Base-by-base conservation (phyloP, 345 rosid genomes). In the Citrus inodora region DNA sequence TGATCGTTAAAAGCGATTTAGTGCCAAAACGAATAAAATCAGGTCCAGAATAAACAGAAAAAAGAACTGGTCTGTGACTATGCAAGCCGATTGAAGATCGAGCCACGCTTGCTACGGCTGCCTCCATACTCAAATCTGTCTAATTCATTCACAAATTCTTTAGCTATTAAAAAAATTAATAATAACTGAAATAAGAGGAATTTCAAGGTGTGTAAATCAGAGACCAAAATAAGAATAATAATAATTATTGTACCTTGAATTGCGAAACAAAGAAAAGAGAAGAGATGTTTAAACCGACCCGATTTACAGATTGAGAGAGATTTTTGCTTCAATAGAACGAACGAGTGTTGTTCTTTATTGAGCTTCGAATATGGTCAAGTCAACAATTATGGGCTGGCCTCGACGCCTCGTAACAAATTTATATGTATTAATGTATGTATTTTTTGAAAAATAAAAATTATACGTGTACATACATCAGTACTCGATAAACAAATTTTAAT, bases 81-180 rank as follows among this genome's bases (percentile, higher is more conserved):
- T 19, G 62, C 11, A 85, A 7, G 40, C 76, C 73, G 55, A 83
- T 37, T 7, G 91, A 83, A 69, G 88, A 83, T 37, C 73, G 78
- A 73, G 83, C 51, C 83, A 82, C 78, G 74, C 81, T 81, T 71
- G 89, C 80, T 9, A 87, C 70, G 30, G 80, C 80, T 11, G 88
- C 90, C 33, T 88, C 91, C 93, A 90, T 90, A 76, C 40, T 71
- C 70, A 71, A 59, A 32, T 16, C 75, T 67, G 74, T 69, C 63
- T 58, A 46, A 24, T 19, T 38, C 14, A 64, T 75, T 28, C 32
- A 28, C 42, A 72, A 27, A 76, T 7, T 21, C 5, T 48, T 63
- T 33, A 9, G 3, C 14, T 14, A 67, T 21, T 1, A 13, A 42
- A 64, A 64, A 10, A 75, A 24, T 3, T 1, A 10, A 46, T 46